These are phyloP conservation scores for Neocatenulostroma microsporum DNA, from an alignment of 2,329 filamentous ascomycete species.

Conservation along the genomic window DNA sequence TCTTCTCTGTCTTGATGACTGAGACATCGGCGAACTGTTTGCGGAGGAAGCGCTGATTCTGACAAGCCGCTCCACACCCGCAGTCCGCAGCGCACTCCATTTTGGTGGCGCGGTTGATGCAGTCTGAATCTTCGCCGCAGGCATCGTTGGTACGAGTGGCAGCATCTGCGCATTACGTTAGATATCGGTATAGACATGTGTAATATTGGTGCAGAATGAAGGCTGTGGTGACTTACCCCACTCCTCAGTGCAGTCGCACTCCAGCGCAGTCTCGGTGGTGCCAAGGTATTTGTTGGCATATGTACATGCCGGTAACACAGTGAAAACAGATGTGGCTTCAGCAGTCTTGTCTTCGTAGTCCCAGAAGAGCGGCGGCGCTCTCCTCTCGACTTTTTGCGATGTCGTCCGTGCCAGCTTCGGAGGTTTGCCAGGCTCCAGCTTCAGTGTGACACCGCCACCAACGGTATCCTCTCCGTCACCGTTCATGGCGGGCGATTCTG, in stretches of 20 bases:
- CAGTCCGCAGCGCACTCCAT: conserved; percentile 90
- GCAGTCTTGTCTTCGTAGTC: conserved; percentile 70
- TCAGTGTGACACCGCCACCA: conserved; percentile 54
- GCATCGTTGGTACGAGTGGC: conserved; percentile 59
- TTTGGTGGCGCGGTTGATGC: conserved; percentile 96
- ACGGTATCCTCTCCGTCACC: conserved; percentile 47
- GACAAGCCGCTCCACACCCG: conserved; percentile 77
- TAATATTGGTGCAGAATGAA: conserved; percentile 6
- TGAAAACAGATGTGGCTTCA: conserved; percentile 69
- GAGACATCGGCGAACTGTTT: conserved; percentile 85
- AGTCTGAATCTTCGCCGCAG: conserved; percentile 93
- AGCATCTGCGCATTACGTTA: conserved; percentile 40
- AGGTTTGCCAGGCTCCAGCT: conserved; percentile 57
- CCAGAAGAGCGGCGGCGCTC: conserved; percentile 59
- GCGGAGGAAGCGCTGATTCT: conserved; percentile 90
- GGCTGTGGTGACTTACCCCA: conserved; percentile 64
- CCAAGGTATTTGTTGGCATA: conserved; percentile 91
- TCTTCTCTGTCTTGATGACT: conserved; percentile 97
- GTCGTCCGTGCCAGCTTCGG: conserved; percentile 66
- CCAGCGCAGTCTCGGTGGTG: conserved; percentile 82
- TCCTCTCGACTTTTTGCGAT: conserved; percentile 60
- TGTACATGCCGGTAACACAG: conserved; percentile 73
- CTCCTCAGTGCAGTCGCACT: conserved; percentile 91
- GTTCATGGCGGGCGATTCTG: conserved; percentile 32
- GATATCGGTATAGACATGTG: conserved; percentile 12